Evolutionary conservation across 164 flowering plant species (phyloP).

Genomic region (Dillenia suffruticosa): DNA sequence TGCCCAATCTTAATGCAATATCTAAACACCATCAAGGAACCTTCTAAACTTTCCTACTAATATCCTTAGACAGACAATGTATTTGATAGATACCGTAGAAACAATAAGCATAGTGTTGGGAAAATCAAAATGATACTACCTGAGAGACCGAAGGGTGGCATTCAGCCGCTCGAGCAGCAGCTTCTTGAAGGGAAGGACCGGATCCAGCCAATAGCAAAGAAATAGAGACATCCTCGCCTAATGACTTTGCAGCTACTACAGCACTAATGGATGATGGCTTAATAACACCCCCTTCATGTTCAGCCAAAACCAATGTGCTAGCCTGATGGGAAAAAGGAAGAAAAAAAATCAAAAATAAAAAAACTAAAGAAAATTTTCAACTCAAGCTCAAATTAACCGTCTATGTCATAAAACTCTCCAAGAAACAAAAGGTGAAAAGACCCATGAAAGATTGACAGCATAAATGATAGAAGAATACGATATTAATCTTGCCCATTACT

Average conservation of each 20-base stretch:
- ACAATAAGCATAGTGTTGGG: too few species aligned
- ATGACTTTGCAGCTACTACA: constrained; percentile 63
- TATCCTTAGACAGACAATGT: too few species aligned
- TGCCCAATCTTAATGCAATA: too few species aligned
- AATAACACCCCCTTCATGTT: constrained; percentile 68
- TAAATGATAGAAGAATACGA: too few species aligned
- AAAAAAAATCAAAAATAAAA: not conserved
- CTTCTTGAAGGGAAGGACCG: constrained; percentile 72
- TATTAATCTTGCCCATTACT: too few species aligned
- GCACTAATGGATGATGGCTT: constrained; percentile 64
- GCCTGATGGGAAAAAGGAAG: constrained; percentile 22
- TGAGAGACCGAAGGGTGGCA: constrained; percentile 76
- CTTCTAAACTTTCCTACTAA: too few species aligned
- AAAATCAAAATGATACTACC: constrained; percentile 25
- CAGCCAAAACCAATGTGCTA: constrained; percentile 77
- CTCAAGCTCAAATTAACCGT: too few species aligned
- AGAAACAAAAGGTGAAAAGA: too few species aligned
- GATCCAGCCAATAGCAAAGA: constrained; percentile 81
- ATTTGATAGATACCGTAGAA: too few species aligned
- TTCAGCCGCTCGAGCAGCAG: constrained; percentile 73
- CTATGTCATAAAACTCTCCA: too few species aligned
- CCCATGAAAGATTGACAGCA: too few species aligned
- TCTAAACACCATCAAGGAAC: too few species aligned
- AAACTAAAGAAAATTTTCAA: not conserved
- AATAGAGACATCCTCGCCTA: constrained; percentile 50